Percentiles rank a stretch among this genome's conserved stretches.
Evolutionary conservation across 495 filamentous ascomycete genomes (phyloP).

Genomic region (Hypoxylon subgilvum): DNA sequence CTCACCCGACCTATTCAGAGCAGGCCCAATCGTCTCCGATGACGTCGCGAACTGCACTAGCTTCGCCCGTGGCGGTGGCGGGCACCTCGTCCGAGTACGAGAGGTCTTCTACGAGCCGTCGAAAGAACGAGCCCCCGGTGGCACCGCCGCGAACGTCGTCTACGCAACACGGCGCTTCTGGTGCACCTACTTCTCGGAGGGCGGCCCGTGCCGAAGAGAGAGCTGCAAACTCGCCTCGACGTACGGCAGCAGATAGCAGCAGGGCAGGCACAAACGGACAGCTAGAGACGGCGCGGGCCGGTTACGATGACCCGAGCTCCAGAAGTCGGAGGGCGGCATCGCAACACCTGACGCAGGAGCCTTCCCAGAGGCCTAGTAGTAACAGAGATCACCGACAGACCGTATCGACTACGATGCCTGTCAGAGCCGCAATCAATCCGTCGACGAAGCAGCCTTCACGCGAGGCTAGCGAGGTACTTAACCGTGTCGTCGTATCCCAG

Average conservation of each 20-base stretch:
- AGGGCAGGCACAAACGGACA: conserved; percentile 46
- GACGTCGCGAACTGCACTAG: conserved; percentile 53
- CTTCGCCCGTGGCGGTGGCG: conserved; percentile 56
- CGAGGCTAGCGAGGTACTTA: conserved; percentile 75
- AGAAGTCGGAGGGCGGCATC: conserved; percentile 54
- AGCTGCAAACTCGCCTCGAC: conserved; percentile 47
- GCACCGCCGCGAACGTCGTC: conserved; percentile 71
- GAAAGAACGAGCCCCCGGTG: conserved; percentile 52
- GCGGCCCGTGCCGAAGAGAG: conserved; percentile 51
- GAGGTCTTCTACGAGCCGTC: conserved; percentile 49
- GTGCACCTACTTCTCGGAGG: conserved; percentile 51
- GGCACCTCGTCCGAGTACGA: conserved; percentile 50
- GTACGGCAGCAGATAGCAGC: conserved; percentile 45
- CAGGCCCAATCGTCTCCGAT: conserved; percentile 54
- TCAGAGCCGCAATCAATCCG: conserved; percentile 44
- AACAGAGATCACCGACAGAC: conserved; percentile 57
- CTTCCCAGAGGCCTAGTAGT: conserved; percentile 53
- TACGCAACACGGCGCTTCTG: conserved; percentile 45
- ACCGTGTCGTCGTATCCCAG: conserved; percentile 78
- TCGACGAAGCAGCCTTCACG: conserved; percentile 59
- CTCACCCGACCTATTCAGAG: conserved; percentile 39
- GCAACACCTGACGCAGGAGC: conserved; percentile 50
- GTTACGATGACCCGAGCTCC: conserved; percentile 52
- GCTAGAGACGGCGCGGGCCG: conserved; percentile 27
- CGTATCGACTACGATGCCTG: conserved; percentile 48